These are phyloP conservation scores for Handroanthus guayacan DNA, from an alignment of 257 asterid genomes.

Conservation along the genomic window DNA sequence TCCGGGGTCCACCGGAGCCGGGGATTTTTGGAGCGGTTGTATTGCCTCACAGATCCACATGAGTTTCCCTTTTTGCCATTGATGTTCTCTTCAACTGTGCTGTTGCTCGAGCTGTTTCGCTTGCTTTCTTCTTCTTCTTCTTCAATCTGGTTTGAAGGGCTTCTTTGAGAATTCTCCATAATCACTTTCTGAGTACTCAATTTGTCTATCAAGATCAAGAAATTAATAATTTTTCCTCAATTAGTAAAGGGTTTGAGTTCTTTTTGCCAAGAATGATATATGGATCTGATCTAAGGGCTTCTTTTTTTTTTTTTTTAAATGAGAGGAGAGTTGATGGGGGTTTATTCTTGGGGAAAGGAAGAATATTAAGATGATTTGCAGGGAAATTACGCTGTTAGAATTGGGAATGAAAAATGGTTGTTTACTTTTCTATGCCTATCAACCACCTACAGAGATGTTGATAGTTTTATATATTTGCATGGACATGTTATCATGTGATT, in stretches of 20 bases:
- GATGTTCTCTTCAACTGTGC: conserved; percentile 82
- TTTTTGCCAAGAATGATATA: conserved; percentile 8
- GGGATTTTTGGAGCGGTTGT: conserved; percentile 80
- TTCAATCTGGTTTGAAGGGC: conserved; percentile 38
- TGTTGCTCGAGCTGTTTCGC: conserved; percentile 72
- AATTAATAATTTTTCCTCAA: conserved; percentile 13
- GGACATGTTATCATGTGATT: too few species aligned
- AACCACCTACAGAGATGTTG: too few species aligned
- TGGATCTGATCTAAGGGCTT: conserved; percentile 31
- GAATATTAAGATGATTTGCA: conserved; percentile 42
- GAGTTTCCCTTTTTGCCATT: conserved; percentile 52
- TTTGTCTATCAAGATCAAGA: conserved; percentile 32
- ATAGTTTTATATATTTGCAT: too few species aligned
- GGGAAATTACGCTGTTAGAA: conserved; percentile 66
- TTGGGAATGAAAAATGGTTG: conserved; percentile 79
- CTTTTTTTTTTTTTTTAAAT: neutral
- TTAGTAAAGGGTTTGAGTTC: neutral
- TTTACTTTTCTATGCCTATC: conserved; percentile 6
- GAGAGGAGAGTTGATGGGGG: conserved; percentile 50
- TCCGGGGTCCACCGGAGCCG: conserved; percentile 94
- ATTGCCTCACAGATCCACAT: conserved; percentile 80
- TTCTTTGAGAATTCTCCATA: conserved; percentile 53
- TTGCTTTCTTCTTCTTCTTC: conserved; percentile 37
- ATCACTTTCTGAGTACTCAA: conserved; percentile 29
- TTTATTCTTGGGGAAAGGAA: neutral